Evolutionary conservation across 768 basidiomycete genomes (phyloP).

Genomic region (Lentinula detonsa): DNA sequence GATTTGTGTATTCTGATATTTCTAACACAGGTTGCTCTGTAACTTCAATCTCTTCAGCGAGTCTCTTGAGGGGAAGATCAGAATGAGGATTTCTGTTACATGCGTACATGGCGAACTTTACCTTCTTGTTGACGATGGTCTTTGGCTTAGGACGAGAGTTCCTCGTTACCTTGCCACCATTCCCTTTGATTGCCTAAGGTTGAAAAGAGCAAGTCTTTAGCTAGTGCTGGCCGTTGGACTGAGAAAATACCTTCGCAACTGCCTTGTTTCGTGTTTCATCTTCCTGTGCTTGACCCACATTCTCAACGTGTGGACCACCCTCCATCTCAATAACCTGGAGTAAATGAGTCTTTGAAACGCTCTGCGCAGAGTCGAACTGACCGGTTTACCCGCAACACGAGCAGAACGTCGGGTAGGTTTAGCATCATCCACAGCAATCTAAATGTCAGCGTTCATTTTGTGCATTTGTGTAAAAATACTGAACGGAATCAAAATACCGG

Average conservation of each 20-base stretch:
- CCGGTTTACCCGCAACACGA: conserved; percentile 7
- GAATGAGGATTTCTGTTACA: not conserved
- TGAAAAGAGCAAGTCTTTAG: not conserved
- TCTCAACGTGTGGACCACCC: not conserved
- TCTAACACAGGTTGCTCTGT: too few relatives aligned
- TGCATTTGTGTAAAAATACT: not conserved
- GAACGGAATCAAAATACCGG: not conserved
- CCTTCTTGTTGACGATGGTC: not conserved
- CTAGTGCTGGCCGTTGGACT: too few relatives aligned
- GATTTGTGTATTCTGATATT: not conserved
- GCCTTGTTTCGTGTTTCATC: not conserved
- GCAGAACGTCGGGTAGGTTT: conserved; percentile 7
- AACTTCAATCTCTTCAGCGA: not conserved
- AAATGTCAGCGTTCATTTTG: not conserved
- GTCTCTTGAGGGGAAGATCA: not conserved
- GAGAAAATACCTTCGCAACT: not conserved
- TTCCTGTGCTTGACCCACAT: not conserved
- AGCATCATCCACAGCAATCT: conserved; percentile 6
- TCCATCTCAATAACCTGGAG: not conserved
- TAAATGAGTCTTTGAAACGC: not conserved
- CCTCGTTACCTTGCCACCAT: not conserved
- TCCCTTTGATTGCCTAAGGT: not conserved
- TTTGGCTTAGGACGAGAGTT: not conserved
- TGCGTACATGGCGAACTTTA: not conserved
- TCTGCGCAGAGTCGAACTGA: not conserved